These are phyloP conservation scores for Penicillium verhagenii DNA, from an alignment of 495 filamentous ascomycete species.

Conservation along the genomic window DNA sequence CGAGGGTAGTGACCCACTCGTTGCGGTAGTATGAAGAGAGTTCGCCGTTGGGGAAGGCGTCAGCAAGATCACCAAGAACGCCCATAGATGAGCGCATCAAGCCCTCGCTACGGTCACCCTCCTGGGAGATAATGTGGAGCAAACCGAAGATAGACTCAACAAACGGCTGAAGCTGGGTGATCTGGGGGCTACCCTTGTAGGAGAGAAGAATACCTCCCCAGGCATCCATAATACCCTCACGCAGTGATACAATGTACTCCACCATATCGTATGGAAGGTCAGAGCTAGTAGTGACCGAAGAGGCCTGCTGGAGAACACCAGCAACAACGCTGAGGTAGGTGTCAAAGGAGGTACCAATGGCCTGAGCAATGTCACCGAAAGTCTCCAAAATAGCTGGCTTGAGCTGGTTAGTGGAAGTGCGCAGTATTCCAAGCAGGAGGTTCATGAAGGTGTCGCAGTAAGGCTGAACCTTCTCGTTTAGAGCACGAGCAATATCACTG, in stretches of 20 bases:
- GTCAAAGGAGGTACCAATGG: conserved; percentile 89
- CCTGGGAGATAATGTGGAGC: conserved; percentile 75
- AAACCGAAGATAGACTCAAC: conserved; percentile 87
- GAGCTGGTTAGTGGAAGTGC: conserved; percentile 84
- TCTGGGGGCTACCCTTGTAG: conserved; percentile 67
- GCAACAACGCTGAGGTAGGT: conserved; percentile 89
- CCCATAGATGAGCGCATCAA: conserved; percentile 92
- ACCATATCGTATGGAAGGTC: conserved; percentile 85
- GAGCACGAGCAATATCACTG: conserved; percentile 88
- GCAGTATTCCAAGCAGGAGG: conserved; percentile 82
- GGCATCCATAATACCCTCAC: conserved; percentile 98
- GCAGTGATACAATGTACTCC: conserved; percentile 89
- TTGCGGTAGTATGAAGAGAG: conserved; percentile 78
- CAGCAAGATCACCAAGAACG: conserved; percentile 86
- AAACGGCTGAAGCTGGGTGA: conserved; percentile 68
- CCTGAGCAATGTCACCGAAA: conserved; percentile 96
- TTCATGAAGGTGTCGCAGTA: conserved; percentile 99
- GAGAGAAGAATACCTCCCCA: conserved; percentile 95
- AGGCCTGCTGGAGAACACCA: conserved; percentile 89
- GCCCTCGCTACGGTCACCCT: conserved; percentile 84
- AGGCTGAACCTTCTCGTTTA: conserved; percentile 85
- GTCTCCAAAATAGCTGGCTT: conserved; percentile 97
- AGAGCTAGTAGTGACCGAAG: conserved; percentile 66
- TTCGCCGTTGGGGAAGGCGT: conserved; percentile 89
- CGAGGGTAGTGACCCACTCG: conserved; percentile 84